Evolutionary conservation across 2,329 filamentous ascomycete species (phyloP).

Genomic region (Phoma sp.): DNA sequence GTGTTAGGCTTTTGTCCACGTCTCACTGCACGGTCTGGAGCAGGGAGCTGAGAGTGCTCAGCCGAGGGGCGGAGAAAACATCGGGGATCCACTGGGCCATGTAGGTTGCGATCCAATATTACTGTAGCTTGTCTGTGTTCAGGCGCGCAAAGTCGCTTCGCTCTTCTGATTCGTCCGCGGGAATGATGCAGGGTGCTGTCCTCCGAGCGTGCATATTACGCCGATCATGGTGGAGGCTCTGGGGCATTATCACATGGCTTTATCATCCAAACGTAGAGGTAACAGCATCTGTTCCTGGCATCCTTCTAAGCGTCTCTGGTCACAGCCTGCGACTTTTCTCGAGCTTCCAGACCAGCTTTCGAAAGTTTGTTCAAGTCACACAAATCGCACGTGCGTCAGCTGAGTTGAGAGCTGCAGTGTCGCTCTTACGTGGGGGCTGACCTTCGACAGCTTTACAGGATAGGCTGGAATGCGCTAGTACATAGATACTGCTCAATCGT

Average conservation of each 20-base stretch:
- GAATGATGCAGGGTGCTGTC: constrained; percentile 2
- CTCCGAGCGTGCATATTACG: background rate
- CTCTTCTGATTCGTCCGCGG: background rate
- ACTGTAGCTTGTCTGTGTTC: constrained; percentile 1
- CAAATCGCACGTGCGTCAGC: constrained; percentile 1
- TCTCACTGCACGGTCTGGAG: background rate
- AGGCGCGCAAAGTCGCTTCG: background rate
- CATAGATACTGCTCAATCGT: background rate
- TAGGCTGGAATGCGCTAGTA: constrained; percentile 1
- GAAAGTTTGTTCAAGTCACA: background rate
- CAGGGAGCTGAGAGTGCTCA: constrained; percentile 3
- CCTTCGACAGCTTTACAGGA: background rate
- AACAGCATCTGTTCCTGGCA: background rate
- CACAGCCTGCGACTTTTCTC: background rate
- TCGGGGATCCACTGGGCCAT: constrained; percentile 11
- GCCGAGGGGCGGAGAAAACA: constrained; percentile 1
- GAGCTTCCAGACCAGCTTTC: no score
- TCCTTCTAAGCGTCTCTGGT: background rate
- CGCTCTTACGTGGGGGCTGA: constrained; percentile 7
- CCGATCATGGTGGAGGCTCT: background rate
- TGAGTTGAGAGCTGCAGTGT: constrained; percentile 4
- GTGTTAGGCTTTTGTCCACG: constrained; percentile 8
- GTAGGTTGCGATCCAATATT: background rate
- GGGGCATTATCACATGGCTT: no score
- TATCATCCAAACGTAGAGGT: background rate